Conservation (phyloP, 2,329 filamentous ascomycete species). For the Parascedosporium putredinis region DNA sequence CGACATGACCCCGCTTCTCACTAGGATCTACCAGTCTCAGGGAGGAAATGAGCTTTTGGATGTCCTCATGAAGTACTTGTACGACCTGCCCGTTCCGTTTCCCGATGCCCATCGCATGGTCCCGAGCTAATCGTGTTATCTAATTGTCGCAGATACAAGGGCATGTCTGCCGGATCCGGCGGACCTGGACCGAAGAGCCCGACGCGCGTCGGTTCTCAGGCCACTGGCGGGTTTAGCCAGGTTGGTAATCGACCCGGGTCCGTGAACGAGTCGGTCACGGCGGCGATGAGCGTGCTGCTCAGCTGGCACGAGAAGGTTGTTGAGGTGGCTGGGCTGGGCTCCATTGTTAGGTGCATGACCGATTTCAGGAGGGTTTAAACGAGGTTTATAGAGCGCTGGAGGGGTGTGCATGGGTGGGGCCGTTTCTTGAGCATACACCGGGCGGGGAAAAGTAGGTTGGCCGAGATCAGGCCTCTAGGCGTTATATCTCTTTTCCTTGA, state of each 20-base stretch:
- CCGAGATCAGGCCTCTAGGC: neutral
- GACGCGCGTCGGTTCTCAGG: slow-evolving; percentile 54
- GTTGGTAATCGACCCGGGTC: slow-evolving; percentile 45
- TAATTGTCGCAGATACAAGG: slow-evolving; percentile 66
- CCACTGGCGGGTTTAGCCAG: slow-evolving; percentile 77
- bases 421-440: neutral
- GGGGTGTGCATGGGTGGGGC: neutral
- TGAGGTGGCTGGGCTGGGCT: slow-evolving; percentile 82
- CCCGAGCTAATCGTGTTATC: neutral
- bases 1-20: slow-evolving; percentile 85
- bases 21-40: slow-evolving; percentile 65
- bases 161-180: slow-evolving; percentile 53
- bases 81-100: slow-evolving; percentile 32
- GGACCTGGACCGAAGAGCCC: slow-evolving; percentile 34
- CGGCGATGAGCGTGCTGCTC: slow-evolving; percentile 90
- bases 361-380: slow-evolving; percentile 68
- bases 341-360: slow-evolving; percentile 90
- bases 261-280: slow-evolving; percentile 59
- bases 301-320: slow-evolving; percentile 99
- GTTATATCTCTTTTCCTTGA: no score
- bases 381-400: no score
- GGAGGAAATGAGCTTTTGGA: slow-evolving; percentile 80
- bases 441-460: neutral
- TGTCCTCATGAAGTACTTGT: slow-evolving; percentile 97
- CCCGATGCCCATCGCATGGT: neutral